Percentiles rank a stretch among this genome's conserved stretches.
Evolutionary conservation across 2,329 filamentous ascomycete genomes (phyloP).

Genomic region (Exophiala xenobiotica): DNA sequence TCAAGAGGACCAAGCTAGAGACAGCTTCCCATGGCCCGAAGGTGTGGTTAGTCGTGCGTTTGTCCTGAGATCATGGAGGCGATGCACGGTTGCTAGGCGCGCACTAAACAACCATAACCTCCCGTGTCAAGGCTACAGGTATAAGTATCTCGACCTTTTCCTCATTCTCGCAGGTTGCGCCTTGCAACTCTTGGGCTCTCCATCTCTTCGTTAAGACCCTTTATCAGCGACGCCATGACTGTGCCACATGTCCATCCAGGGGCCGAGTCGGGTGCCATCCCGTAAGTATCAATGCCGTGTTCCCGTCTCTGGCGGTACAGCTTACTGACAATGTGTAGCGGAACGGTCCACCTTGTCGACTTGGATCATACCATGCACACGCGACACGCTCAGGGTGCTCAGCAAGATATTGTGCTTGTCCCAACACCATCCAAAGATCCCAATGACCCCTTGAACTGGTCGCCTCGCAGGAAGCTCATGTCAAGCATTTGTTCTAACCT

Average conservation of each 20-base stretch:
- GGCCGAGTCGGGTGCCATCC: background rate
- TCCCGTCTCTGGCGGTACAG: slow-evolving; percentile 10
- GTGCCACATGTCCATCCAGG: background rate
- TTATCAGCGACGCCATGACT: background rate
- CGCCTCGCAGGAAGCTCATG: slow-evolving; percentile 35
- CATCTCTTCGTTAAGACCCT: background rate
- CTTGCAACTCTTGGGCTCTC: background rate
- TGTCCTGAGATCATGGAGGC: too few species aligned
- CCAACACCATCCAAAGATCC: slow-evolving; percentile 41
- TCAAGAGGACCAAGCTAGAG: too few species aligned
- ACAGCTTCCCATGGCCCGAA: too few species aligned
- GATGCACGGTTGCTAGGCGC: too few species aligned
- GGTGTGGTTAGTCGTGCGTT: too few species aligned
- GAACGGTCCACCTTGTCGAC: slow-evolving; percentile 41
- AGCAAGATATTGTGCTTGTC: slow-evolving; percentile 37
- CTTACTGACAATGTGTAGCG: slow-evolving; percentile 10
- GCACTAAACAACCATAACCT: too few species aligned
- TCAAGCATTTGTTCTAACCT: slow-evolving; percentile 38
- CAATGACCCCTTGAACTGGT: slow-evolving; percentile 44
- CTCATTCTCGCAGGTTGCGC: background rate
- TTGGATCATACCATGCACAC: slow-evolving; percentile 32
- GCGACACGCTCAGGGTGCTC: slow-evolving; percentile 17
- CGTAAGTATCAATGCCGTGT: slow-evolving; percentile 23
- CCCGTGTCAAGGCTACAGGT: background rate
- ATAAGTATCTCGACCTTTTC: background rate